Conservation (phyloP, 768 basidiomycete genomes). For the Suillus spraguei region DNA sequence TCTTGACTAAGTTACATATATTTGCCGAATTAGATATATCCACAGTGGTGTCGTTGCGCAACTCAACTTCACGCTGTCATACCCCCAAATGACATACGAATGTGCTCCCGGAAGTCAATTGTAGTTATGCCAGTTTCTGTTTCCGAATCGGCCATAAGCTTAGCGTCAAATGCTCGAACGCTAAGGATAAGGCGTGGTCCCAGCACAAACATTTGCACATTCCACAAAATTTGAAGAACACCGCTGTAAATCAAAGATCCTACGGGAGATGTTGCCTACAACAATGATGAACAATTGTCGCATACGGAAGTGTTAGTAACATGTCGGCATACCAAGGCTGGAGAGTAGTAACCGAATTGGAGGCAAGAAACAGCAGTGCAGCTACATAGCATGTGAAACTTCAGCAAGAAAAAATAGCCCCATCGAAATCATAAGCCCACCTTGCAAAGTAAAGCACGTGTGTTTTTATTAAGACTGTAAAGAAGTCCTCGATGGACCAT, state of each 20-base stretch:
- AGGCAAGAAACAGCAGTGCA: background rate
- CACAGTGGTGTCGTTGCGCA: background rate
- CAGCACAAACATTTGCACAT: constrained; percentile 3
- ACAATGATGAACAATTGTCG: background rate
- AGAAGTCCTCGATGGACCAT: background rate
- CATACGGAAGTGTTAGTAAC: background rate
- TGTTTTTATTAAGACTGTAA: background rate
- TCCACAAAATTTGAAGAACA: background rate
- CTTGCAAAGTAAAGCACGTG: background rate
- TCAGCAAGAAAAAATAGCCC: background rate
- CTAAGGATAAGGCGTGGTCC: background rate
- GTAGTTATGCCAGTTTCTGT: background rate
- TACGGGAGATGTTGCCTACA: background rate
- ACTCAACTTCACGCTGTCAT: background rate
- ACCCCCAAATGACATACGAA: background rate
- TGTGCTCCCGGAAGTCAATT: background rate
- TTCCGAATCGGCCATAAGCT: background rate
- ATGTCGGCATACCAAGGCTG: background rate
- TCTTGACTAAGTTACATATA: no score
- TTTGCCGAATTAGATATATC: constrained; percentile 27
- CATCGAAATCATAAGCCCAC: background rate
- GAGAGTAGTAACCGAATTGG: background rate
- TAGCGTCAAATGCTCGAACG: background rate
- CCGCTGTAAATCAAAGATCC: background rate
- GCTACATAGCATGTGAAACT: background rate